Evolutionary conservation across 148 eudicot species (phyloP), one percentile per base, ranked within the genome.

Genomic region (Heliosperma pusillum): DNA sequence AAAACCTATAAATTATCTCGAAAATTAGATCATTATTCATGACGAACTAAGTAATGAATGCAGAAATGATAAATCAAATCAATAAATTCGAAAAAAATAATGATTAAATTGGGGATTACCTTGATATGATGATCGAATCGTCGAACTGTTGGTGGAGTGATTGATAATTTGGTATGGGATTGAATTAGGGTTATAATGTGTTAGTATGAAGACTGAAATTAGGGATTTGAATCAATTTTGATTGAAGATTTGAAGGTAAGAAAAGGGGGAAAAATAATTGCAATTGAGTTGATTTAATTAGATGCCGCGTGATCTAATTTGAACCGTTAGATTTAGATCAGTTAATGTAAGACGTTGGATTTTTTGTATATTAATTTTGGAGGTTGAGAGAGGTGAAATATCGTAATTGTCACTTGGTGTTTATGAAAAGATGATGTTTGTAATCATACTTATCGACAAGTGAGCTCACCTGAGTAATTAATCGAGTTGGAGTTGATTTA

Each of bases 261-360:
- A 21, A 25, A 59, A 27, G 19, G 66, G 69, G 71, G 55, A 70
- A 61, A 61, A 26, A 33, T 58, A 27, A 36, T 50, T 12, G 55
- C 19, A 67, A 61, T 11, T 12, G 55, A 4, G 64, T 29, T 3
- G 40, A 36, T 36, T 36, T 10, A 55, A 21, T 45, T 30, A n/a
- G 12, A 33, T 57, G 67, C 25, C 24, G 69, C 53, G 69, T 61
- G 73, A 79, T 79, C 77, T 79, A 57, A 26, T n/a, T 15, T 44
- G 19, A 40, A 22, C 73, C 73, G 73, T 79, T 57, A 50, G 81
- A 79, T 79, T 73, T n/a, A 22, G 53, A 36, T 50, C 36, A 60
- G 21, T 0, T 0, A 5, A 21, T 33, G 7, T 10, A 26, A 21
- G 42, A 16, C 70, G 80, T 63, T 62, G 45, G 80, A 70, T 77